These are phyloP conservation scores for Candida sojae DNA, from an alignment of 1,139 yeast genomes.

Conservation along the genomic window DNA sequence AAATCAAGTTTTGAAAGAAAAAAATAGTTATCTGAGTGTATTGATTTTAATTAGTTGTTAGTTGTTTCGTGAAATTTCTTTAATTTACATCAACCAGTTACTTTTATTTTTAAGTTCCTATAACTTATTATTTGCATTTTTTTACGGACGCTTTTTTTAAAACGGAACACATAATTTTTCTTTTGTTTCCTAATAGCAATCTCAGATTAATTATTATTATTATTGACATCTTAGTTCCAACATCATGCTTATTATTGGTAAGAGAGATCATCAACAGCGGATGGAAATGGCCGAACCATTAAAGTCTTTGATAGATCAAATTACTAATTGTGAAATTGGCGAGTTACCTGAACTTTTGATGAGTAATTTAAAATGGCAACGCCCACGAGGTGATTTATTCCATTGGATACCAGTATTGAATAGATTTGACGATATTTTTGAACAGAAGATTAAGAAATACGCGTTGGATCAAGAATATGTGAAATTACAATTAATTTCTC, in stretches of 20 bases:
- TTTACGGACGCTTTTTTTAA: too few relatives aligned
- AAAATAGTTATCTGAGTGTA: too few relatives aligned
- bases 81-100: too few relatives aligned
- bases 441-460: slow-evolving; percentile 54
- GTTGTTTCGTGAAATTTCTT: too few relatives aligned
- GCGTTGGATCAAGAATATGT: slow-evolving; percentile 50
- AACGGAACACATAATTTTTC: too few relatives aligned
- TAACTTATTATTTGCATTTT: too few relatives aligned
- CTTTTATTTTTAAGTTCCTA: too few relatives aligned
- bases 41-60: too few relatives aligned
- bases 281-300: slow-evolving; percentile 38
- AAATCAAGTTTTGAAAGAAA: neutral
- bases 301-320: slow-evolving; percentile 35
- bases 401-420: slow-evolving; percentile 81
- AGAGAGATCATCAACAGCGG: slow-evolving; percentile 31
- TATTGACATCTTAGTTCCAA: neutral
- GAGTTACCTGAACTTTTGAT: slow-evolving; percentile 34
- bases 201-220: neutral
- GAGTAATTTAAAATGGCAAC: slow-evolving; percentile 51
- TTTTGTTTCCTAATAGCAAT: neutral
- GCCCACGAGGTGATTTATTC: slow-evolving; percentile 71
- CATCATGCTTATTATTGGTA: slow-evolving; percentile 33
- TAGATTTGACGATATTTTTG: slow-evolving; percentile 70
- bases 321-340: slow-evolving; percentile 29
- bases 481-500: slow-evolving; percentile 45